Conservation (phyloP, 2,329 filamentous ascomycete genomes). For the Cytospora paraplurivora region DNA sequence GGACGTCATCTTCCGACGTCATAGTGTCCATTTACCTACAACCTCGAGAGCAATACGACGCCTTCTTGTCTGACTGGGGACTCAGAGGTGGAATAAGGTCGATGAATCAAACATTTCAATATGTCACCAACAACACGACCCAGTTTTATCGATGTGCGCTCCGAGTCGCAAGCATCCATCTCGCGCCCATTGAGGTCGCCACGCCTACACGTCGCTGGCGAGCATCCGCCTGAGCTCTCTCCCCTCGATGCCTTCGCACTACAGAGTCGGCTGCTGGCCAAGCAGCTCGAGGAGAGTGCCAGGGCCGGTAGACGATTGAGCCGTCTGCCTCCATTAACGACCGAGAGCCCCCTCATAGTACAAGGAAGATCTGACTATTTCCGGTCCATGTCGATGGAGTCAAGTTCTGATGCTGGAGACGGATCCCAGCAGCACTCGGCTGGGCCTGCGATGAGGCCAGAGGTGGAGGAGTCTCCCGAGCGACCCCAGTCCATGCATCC, state of each 20-base stretch:
- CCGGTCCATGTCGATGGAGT: conserved; percentile 70
- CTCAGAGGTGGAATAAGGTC: conserved; percentile 9
- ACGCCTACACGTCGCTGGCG: conserved; percentile 74
- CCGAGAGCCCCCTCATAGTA: conserved; percentile 75
- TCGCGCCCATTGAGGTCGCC: conserved; percentile 68
- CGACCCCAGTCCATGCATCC: conserved; percentile 76
- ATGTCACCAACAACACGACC: conserved; percentile 57
- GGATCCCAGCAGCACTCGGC: conserved; percentile 41
- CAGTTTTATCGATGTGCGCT: conserved; percentile 60
- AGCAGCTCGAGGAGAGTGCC: conserved; percentile 79
- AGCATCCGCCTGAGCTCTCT: conserved; percentile 85
- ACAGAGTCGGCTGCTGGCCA: conserved; percentile 84
- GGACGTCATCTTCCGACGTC: conserved; percentile 21
- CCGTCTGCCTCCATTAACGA: conserved; percentile 78
- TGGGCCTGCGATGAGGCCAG: conserved; percentile 53
- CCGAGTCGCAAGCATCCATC: conserved; percentile 56
- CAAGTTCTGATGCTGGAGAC: conserved; percentile 51
- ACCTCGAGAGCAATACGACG: conserved; percentile 11
- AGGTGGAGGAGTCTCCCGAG: conserved; percentile 58
- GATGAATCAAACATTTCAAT: conserved; percentile 31
- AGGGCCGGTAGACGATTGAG: conserved; percentile 79
- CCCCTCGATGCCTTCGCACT: conserved; percentile 94
- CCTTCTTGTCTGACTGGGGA: conserved; percentile 6
- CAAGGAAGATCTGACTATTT: conserved; percentile 81
- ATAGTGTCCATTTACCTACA: conserved; percentile 16